Evolutionary conservation across 164 flowering plant species (phyloP).

Genomic region (Stephania cephalantha): DNA sequence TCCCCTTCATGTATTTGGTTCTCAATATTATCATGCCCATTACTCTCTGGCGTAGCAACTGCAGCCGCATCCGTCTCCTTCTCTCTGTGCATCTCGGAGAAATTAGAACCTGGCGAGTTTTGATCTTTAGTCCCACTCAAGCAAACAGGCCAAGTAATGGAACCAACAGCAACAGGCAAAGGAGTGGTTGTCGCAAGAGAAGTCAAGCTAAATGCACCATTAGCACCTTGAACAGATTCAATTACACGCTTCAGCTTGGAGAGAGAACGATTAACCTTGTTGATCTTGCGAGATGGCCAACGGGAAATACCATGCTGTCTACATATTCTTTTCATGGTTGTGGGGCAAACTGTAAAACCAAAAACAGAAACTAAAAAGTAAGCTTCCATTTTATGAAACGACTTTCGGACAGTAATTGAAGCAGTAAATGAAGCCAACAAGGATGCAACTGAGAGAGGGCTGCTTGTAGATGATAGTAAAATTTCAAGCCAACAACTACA

Average conservation of each 20-base stretch:
- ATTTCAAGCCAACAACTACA: too few relatives aligned
- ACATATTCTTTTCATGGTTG: constrained; percentile 98
- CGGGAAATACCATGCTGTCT: constrained; percentile 93
- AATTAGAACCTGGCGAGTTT: constrained; percentile 27
- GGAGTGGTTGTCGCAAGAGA: constrained; percentile 45
- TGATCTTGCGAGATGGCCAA: constrained; percentile 98
- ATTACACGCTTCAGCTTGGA: constrained; percentile 84
- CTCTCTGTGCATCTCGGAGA: constrained; percentile 27
- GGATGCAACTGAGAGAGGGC: too few relatives aligned
- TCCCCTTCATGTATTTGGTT: constrained; percentile 20
- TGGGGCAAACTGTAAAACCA: constrained; percentile 76
- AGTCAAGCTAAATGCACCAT: constrained; percentile 54
- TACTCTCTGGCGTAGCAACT: constrained; percentile 24
- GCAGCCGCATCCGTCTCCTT: constrained; percentile 23
- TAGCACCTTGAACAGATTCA: constrained; percentile 87
- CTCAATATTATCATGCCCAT: constrained; percentile 23
- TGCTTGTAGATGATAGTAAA: too few relatives aligned
- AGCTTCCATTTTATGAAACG: background rate
- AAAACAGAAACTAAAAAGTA: background rate
- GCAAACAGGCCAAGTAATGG: constrained; percentile 54
- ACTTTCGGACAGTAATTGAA: too few relatives aligned
- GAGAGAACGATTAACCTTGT: constrained; percentile 87
- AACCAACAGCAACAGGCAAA: constrained; percentile 53
- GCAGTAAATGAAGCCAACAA: too few relatives aligned
- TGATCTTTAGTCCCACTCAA: constrained; percentile 37